These are phyloP conservation scores for Suillus alpinus DNA, from an alignment of 768 basidiomycete species.

Conservation along the genomic window DNA sequence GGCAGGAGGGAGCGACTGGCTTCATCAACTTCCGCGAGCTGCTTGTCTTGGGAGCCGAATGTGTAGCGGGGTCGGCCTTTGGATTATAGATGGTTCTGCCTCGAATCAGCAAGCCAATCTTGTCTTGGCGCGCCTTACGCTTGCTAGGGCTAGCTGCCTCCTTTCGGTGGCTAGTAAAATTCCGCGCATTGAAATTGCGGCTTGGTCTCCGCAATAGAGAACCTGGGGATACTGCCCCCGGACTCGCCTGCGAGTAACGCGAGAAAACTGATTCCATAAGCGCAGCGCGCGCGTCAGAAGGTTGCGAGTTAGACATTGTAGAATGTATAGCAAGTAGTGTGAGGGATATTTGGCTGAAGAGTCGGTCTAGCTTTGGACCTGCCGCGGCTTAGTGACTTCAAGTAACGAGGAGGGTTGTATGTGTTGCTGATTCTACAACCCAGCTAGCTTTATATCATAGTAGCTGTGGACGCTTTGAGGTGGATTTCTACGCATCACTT, in stretches of 20 bases:
- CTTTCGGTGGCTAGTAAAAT: background rate
- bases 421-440: background rate
- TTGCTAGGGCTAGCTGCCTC: background rate
- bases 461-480: conserved; percentile 14
- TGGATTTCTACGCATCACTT: conserved; percentile 1
- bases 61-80: background rate
- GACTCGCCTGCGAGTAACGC: conserved; percentile 22
- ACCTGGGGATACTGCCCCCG: background rate
- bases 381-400: conserved; percentile 6
- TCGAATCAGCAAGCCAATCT: conserved; percentile 10
- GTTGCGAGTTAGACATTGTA: conserved; percentile 20
- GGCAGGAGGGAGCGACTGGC: background rate
- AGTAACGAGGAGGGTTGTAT: background rate
- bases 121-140: background rate
- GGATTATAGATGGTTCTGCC: conserved; percentile 32
- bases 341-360: background rate
- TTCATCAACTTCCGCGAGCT: background rate
- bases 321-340: conserved; percentile 4
- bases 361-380: conserved; percentile 8
- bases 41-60: background rate
- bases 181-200: conserved; percentile 6
- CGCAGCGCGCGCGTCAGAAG: conserved; percentile 35
- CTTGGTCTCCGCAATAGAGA: conserved; percentile 4
- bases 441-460: conserved; percentile 22
- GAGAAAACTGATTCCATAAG: conserved; percentile 27